Base-by-base conservation (phyloP, 495 filamentous ascomycete species). In the Extremus antarcticus region DNA sequence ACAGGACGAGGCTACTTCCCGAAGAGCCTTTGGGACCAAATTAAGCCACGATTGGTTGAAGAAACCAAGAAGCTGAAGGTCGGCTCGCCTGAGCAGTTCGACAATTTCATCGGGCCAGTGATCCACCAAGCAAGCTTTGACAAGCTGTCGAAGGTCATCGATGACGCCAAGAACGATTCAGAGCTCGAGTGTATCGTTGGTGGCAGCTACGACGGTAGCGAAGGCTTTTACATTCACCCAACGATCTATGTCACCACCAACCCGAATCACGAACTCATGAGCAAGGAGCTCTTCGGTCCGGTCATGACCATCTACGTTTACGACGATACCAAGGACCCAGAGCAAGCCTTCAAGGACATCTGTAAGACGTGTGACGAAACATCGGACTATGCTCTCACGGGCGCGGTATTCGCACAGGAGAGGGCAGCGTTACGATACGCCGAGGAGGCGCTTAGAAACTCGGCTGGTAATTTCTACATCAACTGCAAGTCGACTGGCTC, bases 241-340 rank as follows among this genome's bases (percentile, higher is more conserved):
- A 85, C 82, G 52, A 76, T 84, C 62, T 85, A 85, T 73, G 68
- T 69, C 45, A 83, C 82, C 59, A 72, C 70, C n/a, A 82, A 84
- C 69, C 76, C 82, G 0, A 70, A 76, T 61, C 82, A 85, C 68
- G 73, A 71, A 46, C 77, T 83, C 52, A 73, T 85, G 20, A 73
- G 71, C 43, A 78, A 72, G 49, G 81, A 85, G 64, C 77, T 84
- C 45, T 84, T 84, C 66, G 82, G 82, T 8, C 82, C 82, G 24
- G 63, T 85, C 58, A 66, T 85, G 22, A 76, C 77, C 35, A 63
- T 83, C 53, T 73, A 82, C 68, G 68, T 80, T 43, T 84, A 84
- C 70, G 72, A 80, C 61, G 79, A 82, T 58, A 68, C 74, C 20
- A 62, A 45, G 9, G 20, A 53, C 23, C 49, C 57, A 15, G 47